Base-by-base conservation (phyloP, 768 basidiomycete species). In the Leccinum pellstonianum region DNA sequence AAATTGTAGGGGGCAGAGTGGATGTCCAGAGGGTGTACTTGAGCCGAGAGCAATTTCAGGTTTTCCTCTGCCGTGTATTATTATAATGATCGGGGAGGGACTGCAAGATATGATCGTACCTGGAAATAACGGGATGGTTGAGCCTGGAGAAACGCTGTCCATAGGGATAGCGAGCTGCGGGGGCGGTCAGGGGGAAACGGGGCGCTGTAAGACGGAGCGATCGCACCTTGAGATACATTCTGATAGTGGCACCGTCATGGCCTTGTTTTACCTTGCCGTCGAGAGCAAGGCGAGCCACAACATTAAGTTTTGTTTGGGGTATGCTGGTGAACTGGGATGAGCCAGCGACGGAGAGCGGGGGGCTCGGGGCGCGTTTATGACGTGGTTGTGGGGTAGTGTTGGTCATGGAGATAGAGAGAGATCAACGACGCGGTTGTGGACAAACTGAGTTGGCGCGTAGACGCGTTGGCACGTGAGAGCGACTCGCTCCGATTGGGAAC, bases 1-100 rank as follows among this genome's bases (percentile, higher is more conserved):
- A 91, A 91, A 68, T 83, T 84, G 75, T 91, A 93, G 8, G 91
- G 91, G 2, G 80, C 80, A 4, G 87, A 90, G 61, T 83, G 82
- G 57, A 72, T 76, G 73, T 92, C 88, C 35, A 92, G 76, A 8
- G 91, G 91, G 64, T 93, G 91, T 4, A 91, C 83, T 69, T 89
- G 83, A 9, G 87, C 87, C 8, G 82, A 80, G 47, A 90, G 69
- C 51, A 93, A 81, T 71, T 89, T 91, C 61, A 92, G 75, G 67
- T 88, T 91, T 62, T 89, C 90, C 86, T 93, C 91, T 91, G 66
- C 6, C 0, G 53, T 8, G 49, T 7, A 54, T 38, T 50, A 49
- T 60, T 21, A 68, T 57, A 25, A 10, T 53, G 6, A 1, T 47
- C 14, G 43, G 19, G 17, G 27, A 41, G 19, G 17, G 14, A 11